These are phyloP conservation scores for Diaporthe caulivora DNA, from an alignment of 2,329 filamentous ascomycete species.

Conservation along the genomic window DNA sequence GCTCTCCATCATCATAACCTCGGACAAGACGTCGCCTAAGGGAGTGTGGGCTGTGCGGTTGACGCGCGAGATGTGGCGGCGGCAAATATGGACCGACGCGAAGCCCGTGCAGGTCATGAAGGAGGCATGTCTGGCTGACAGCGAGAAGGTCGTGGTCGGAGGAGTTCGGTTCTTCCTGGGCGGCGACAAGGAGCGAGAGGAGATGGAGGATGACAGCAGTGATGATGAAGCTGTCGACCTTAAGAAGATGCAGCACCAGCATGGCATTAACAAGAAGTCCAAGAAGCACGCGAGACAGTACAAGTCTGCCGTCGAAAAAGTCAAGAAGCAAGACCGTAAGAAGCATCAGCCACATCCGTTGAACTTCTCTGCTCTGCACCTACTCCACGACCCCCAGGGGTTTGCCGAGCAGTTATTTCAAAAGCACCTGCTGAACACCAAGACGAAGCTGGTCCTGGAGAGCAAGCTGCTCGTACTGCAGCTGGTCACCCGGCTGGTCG, in stretches of 20 bases:
- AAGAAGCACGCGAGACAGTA: constrained; percentile 87
- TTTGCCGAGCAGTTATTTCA: constrained; percentile 92
- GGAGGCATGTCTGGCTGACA: constrained; percentile 87
- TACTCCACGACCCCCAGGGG: constrained; percentile 93
- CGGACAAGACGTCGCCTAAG: constrained; percentile 86
- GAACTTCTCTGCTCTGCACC: constrained; percentile 95
- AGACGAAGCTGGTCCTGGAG: constrained; percentile 86
- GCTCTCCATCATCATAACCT: constrained; percentile 90
- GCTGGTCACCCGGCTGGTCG: constrained; percentile 89
- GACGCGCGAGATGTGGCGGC: constrained; percentile 94
- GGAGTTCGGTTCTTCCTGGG: constrained; percentile 96
- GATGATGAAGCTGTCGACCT: constrained; percentile 86
- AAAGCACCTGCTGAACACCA: constrained; percentile 90
- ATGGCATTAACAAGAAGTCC: constrained; percentile 95
- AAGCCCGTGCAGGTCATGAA: constrained; percentile 99
- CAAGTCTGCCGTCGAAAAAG: constrained; percentile 83
- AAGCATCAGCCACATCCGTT: constrained; percentile 88
- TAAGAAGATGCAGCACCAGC: constrained; percentile 84
- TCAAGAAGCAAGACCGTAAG: constrained; percentile 87
- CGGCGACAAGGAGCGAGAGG: constrained; percentile 95
- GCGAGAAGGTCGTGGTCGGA: constrained; percentile 90
- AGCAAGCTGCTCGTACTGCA: constrained; percentile 92
- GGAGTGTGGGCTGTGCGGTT: constrained; percentile 97
- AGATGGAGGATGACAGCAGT: constrained; percentile 88
- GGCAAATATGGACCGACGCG: constrained; percentile 94